Evolutionary conservation across 768 basidiomycete species (phyloP), one percentile per base, ranked within the genome.

Genomic region (Agrocybe praecox): DNA sequence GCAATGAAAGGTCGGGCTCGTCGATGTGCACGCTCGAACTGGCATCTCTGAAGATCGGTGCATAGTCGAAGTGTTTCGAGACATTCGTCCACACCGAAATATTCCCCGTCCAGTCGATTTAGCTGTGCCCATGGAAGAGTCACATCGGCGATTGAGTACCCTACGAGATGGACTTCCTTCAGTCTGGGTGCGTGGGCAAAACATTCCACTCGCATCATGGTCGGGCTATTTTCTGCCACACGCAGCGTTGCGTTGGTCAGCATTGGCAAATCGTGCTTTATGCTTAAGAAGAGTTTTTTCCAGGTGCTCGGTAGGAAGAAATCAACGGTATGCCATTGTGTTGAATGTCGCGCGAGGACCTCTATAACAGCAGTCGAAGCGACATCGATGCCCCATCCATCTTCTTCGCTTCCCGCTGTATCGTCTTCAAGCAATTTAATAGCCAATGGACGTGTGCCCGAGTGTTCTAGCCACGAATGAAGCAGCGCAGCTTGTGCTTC

Each of bases 301-400:
- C 63, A 67, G 10, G 60, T 21, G 46, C 52, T 51, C 6, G 66
- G 66, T 2, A 65, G 49, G 49, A 65, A 63, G 14, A 67, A 49
- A 47, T 67, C 66, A 52, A 67, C 46, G 46, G 52, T 60, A 4
- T 65, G 59, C 63, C 63, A 65, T 48, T 60, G 60, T 15, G 56
- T 46, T n/a, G 60, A 61, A 19, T 62, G 55, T 32, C 53, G 36
- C 1, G 48, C 49, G 8, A 67, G 57, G 6, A 57, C 60, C 14
- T 59, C 45, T 40, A 67, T 65, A 18, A 65, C 61, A 8, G 57
- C 57, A 3, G 51, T 54, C 17, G 64, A 61, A 0, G 61, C 61
- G 33, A 53, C 49, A 42, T 62, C 60, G 15, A 61, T 55, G 7
- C 64, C 62, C 58, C 62, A 62, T 14, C 54, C 57, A 9, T 48